Evolutionary conservation across 345 rosid species (phyloP).

Genomic region (Alliaria petiolata): DNA sequence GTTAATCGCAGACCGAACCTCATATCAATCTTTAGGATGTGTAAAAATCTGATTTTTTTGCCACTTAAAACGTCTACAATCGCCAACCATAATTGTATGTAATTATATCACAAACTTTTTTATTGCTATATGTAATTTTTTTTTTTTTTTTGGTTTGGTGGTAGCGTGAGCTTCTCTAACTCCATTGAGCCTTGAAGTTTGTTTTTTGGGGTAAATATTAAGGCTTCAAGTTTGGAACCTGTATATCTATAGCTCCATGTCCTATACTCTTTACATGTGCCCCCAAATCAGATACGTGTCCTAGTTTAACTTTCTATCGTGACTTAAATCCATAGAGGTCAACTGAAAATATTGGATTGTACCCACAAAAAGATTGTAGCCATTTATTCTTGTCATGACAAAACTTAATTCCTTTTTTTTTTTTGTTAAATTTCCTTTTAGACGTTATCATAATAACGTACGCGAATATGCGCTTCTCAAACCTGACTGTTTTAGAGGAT

Average conservation of each 20-base stretch:
- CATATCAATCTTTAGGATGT: no score
- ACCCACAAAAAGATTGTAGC: conserved; percentile 7
- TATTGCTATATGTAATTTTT: neutral
- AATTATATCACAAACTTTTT: no score
- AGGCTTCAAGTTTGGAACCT: neutral
- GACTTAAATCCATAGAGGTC: conserved; percentile 28
- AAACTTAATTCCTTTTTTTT: neutral
- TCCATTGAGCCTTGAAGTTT: conserved; percentile 1
- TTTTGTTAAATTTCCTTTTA: neutral
- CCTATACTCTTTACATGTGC: conserved; percentile 10
- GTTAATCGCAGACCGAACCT: no score
- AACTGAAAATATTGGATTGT: conserved; percentile 7
- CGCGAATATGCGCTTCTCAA: neutral
- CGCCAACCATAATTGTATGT: no score
- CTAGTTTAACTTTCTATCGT: conserved; percentile 16
- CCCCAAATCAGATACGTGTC: conserved; percentile 24
- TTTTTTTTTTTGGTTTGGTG: neutral
- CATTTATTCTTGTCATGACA: conserved; percentile 11
- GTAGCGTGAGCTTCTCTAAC: neutral
- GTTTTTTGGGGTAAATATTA: neutral
- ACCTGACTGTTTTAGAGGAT: neutral
- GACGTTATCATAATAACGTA: neutral
- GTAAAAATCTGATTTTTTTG: no score
- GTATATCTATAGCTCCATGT: neutral
- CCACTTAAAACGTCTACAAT: no score